A percentile compares a stretch with the other conserved stretches of the same genome.
phyloP scores from a whole-genome alignment of 441 rosid genomes.

The Capsella rubella region DNA sequence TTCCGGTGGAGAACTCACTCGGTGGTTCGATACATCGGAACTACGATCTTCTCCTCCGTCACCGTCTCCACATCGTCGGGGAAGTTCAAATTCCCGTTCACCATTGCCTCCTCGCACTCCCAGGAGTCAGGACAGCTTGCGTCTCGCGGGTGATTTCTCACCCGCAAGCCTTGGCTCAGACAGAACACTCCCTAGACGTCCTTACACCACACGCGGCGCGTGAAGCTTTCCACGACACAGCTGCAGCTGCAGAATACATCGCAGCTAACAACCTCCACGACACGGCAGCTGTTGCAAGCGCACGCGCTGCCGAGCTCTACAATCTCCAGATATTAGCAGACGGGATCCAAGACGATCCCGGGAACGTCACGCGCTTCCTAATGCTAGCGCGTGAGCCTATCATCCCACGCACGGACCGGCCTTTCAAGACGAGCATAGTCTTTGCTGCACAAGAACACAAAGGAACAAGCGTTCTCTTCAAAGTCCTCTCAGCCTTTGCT shows the following conservation, averaged over 20 bases:
- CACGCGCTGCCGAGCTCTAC: constrained; percentile 36
- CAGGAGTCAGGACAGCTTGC: neutral
- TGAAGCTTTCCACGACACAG: constrained; percentile 41
- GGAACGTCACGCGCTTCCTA: constrained; percentile 40
- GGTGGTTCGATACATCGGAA: constrained; percentile 42
- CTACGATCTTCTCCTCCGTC: constrained; percentile 42
- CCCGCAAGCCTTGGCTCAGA: constrained; percentile 38
- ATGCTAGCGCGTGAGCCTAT: constrained; percentile 44
- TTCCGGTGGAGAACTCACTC: constrained; percentile 38
- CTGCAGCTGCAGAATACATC: constrained; percentile 27
- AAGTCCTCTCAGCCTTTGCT: constrained; percentile 39
- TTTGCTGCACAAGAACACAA: constrained; percentile 40
- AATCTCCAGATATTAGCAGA: constrained; percentile 32
- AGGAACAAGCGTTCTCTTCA: constrained; percentile 40
- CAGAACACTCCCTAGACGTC: constrained; percentile 12
- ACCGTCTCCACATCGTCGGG: constrained; percentile 36
- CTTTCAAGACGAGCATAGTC: constrained; percentile 41
- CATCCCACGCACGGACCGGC: constrained; percentile 41
- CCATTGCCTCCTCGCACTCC: constrained; percentile 39
- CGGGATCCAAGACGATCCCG: constrained; percentile 33
- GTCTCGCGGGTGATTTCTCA: constrained; percentile 38
- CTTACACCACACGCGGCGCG: constrained; percentile 38
- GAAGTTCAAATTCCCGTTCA: constrained; percentile 43
- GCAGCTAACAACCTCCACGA: constrained; percentile 38
- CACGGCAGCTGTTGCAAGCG: constrained; percentile 34